Base-by-base conservation (phyloP, 768 basidiomycete genomes). In the Naganishia onofrii region DNA sequence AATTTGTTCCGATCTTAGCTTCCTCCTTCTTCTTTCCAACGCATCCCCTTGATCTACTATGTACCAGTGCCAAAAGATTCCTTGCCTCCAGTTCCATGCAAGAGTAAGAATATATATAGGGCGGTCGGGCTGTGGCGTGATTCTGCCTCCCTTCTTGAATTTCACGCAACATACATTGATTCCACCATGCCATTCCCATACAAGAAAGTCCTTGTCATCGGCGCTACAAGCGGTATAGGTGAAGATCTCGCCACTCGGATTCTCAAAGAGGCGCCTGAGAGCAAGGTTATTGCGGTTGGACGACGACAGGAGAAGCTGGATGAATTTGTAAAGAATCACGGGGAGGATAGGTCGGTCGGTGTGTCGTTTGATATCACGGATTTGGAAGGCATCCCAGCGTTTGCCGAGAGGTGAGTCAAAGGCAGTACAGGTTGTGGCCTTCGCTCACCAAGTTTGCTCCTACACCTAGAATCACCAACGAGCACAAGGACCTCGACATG, bases 141-240 rank as follows among this genome's bases (percentile, higher is more conserved):
- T 36, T 36, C 34, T 36, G 34, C 34, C 12, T 36, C 34, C 4
- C 34, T 12, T n/a, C n/a, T n/a, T n/a, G n/a, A n/a, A 12, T 36
- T 21, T 46, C 21, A 5, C 44, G 13, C 44, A 46, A 12, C 44
- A 21, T 46, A 6, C 44, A 34, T 34, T 1, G 34, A 34, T 73
- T 67, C 71, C 91, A 92, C 64, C 87, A 89, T 74, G 87, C 86
- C 77, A 26, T 68, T 68, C 67, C 19, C 53, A 12, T 68, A 68
- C 67, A 68, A 56, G 26, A 68, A 57, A 46, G 44, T 72, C 42
- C 68, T 72, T 28, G 58, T 72, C 23, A 42, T 68, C 19, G 71
- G 71, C 42, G 71, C 68, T 19, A 69, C 71, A 42, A 51, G 63
- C 12, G 71, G 71, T 31, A 69, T 72, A 26, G 71, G 71, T 8